Conservation (phyloP, 371 early-diverging fungal genomes). For the Amoeboaphelidium occidentale region DNA sequence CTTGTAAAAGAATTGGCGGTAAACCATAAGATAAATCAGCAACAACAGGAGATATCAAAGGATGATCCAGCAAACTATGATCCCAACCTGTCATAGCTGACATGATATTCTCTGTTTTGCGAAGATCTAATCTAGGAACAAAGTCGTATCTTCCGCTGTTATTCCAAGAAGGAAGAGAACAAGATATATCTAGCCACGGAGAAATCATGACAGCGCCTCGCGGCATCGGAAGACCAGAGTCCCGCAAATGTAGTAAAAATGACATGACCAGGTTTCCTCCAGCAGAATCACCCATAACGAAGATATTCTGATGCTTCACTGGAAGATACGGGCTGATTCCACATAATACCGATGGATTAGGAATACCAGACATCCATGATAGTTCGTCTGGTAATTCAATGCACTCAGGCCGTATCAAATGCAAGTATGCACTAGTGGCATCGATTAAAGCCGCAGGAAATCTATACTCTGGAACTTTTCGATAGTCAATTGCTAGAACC, state of each 20-base stretch:
- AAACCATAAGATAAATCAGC: too few species aligned
- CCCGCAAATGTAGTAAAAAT: conserved; percentile 10
- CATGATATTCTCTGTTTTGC: not conserved
- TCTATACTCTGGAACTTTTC: conserved; percentile 51
- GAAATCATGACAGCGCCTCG: conserved; percentile 19
- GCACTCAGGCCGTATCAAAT: conserved; percentile 19
- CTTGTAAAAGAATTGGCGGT: not conserved
- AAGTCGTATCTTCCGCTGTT: not conserved
- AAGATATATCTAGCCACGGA: conserved; percentile 30
- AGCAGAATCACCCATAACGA: conserved; percentile 56
- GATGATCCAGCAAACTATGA: not conserved
- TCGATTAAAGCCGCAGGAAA: conserved; percentile 64
- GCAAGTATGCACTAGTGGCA: conserved; percentile 38
- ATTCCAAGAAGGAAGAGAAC: not conserved
- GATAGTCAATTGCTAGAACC: conserved; percentile 35
- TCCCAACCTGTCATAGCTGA: not conserved
- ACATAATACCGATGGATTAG: not conserved
- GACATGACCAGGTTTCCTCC: conserved; percentile 33
- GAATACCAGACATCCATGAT: not conserved
- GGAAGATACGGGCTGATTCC: not conserved
- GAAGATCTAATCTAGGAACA: not conserved
- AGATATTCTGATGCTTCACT: conserved; percentile 17
- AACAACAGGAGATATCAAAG: not conserved
- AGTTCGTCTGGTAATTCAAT: not conserved
- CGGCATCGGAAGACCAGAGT: conserved; percentile 14